Base-by-base conservation (phyloP, 352 stramenopile species). In the Peronospora farinosa region DNA sequence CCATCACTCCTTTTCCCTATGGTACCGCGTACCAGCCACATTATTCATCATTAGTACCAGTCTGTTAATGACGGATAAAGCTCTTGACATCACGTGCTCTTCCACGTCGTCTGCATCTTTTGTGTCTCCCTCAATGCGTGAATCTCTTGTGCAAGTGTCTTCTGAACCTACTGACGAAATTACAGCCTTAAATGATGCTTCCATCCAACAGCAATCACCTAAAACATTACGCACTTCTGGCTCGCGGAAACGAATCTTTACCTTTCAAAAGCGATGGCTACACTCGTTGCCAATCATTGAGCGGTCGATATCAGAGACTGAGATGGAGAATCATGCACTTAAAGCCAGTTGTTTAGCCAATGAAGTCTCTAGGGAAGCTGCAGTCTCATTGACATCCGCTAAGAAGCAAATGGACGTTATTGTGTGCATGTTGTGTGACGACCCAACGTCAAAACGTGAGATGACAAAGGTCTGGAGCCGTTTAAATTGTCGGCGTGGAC, bases 221-320 rank as follows among this genome's bases (percentile, higher is more conserved):
- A 56, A 60, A 36, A 9, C 42, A 1, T 19, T 33, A 7, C 49
- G 16, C 7, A 0, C 28, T 8, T n/a, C 51, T 10, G 54, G 27
- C 2, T 65, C 55, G 30, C 70, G 76, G 48, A 89, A 89, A 53
- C 78, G 78, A 37, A 66, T 89, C 36, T 89, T 89, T 51, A 83
- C 77, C 41, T 89, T 89, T 59, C 78, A 89, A 55, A 86, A 85
- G 59, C 65, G 78, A 15, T 89, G 78, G 78, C 55, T 87, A 37
- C 74, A 87, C 51, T 74, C 78, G 47, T 69, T 89, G n/a, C 78
- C 78, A 23, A 89, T 89, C 47, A 72, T 85, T 33, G 76, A 89
- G 63, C 81, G 78, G 23, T 64, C 68, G n/a, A 51, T 87, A 2
- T 54, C 70, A 0, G 72, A 76, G n/a, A 52, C 46, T 28, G 54